Evolutionary conservation across 306 rosid genomes (phyloP), one percentile per base, ranked within the genome.

Genomic region (Lupinus albus): DNA sequence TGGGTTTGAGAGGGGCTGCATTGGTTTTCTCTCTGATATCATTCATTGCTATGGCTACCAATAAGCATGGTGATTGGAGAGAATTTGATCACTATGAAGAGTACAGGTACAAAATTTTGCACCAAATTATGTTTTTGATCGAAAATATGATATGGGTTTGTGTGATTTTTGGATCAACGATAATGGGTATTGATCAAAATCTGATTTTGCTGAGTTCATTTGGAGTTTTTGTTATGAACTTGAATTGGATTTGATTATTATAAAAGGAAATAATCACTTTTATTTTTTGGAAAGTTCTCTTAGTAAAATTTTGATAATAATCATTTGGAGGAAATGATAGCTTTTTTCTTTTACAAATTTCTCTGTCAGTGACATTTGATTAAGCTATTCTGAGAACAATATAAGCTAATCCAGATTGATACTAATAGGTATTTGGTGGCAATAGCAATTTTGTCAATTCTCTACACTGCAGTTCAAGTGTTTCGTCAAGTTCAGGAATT

Each of bases 41-140:
- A 11, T 80, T 87, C 73, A 16, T 87, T 3, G 54, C 74, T 76
- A 86, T 80, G 93, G 89, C 82, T 44, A 79, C 77, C 46, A 92
- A 92, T 76, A 73, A 82, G 14, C 93, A 92, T 59, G 95, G 88
- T 13, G 76, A 82, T 64, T 53, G 83, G 85, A 80, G 60, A 32
- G 36, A 84, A 1, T 92, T 89, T 46, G 88, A 86, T n/a, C 16
- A 55, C 3, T 89, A 79, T 18, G 90, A 83, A 64, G 97, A 89
- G 81, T 87, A 73, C 70, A 85, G 85, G 96, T 82, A 38, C 0
- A 9, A 9, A 2, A 70, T 41, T 8, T 17, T 1, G 3, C 5
- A 15, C 28, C 70, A 61, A 16, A 12, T 74, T 49, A 12, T 33
- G 10, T 4, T 7, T 17, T 32, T n/a, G n/a, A 55, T 69, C 17